Evolutionary conservation across 2,329 filamentous ascomycete genomes (phyloP).

Genomic region (Cytospora schulzeri): DNA sequence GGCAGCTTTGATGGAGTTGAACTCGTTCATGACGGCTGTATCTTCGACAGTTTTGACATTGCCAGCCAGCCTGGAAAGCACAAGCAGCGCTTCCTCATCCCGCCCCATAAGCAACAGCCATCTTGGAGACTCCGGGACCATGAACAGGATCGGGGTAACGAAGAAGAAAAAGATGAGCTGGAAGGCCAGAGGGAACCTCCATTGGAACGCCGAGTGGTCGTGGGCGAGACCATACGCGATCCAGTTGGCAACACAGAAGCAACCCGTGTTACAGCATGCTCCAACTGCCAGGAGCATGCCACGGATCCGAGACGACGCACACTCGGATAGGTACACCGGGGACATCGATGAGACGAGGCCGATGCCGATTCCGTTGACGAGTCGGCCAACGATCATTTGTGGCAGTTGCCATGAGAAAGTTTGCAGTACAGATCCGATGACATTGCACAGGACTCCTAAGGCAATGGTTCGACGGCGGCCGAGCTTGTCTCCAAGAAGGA

Average conservation of each 20-base stretch:
- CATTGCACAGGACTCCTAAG: slow-evolving; percentile 38
- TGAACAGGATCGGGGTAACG: slow-evolving; percentile 35
- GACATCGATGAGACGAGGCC: slow-evolving; percentile 40
- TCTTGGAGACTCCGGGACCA: slow-evolving; percentile 51
- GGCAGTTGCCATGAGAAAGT: slow-evolving; percentile 40
- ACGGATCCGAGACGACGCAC: slow-evolving; percentile 39
- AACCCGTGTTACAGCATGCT: slow-evolving; percentile 43
- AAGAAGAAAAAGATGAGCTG: slow-evolving; percentile 39
- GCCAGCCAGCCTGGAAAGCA: slow-evolving; percentile 59
- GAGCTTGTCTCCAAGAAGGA: slow-evolving; percentile 38
- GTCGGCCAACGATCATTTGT: slow-evolving; percentile 45
- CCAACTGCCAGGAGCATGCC: slow-evolving; percentile 50
- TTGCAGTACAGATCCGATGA: slow-evolving; percentile 40
- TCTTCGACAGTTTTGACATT: slow-evolving; percentile 40
- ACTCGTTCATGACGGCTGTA: slow-evolving; percentile 37
- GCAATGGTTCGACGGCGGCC: slow-evolving; percentile 38
- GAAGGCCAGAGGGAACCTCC: slow-evolving; percentile 35
- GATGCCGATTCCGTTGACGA: slow-evolving; percentile 46
- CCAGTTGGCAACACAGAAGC: slow-evolving; percentile 52
- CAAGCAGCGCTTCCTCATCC: slow-evolving; percentile 57
- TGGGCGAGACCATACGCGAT: slow-evolving; percentile 37
- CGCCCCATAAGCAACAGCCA: slow-evolving; percentile 57
- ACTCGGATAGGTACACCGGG: slow-evolving; percentile 40
- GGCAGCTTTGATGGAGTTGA: slow-evolving; percentile 40
- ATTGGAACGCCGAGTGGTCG: slow-evolving; percentile 32